A percentile compares a stretch with the other conserved stretches of the same genome.
Evolutionary conservation across 805 yeast species (phyloP).

Genomic region (Brettanomyces bruxellensis): DNA sequence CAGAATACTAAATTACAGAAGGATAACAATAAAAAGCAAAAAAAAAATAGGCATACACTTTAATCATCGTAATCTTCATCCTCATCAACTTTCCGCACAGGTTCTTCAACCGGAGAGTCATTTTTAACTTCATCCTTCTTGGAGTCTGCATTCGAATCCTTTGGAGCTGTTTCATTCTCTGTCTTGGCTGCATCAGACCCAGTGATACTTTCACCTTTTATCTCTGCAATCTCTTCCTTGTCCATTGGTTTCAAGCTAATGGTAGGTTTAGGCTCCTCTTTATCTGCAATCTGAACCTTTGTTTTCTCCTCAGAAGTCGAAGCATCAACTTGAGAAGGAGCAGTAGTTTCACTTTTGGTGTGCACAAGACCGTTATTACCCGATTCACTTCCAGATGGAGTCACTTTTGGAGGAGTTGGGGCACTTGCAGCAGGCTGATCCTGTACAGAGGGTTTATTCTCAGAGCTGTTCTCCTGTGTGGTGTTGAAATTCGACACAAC

Average conservation of each 20-base stretch:
- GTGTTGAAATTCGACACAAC: no score
- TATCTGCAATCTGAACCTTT: background rate
- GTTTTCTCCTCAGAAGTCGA: background rate
- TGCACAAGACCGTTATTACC: no score
- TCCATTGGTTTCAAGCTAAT: constrained; percentile 4
- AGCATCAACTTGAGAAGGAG: background rate
- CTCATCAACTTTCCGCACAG: constrained; percentile 5
- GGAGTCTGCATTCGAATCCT: background rate
- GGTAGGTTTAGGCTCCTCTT: background rate
- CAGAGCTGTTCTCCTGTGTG: no score
- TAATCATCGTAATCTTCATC: constrained; percentile 3
- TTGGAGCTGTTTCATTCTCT: background rate
- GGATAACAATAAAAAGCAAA: no score
- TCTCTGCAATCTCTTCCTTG: constrained; percentile 2
- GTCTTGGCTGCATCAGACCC: background rate
- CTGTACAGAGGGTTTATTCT: no score
- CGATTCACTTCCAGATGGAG: no score
- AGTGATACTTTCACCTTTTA: background rate
- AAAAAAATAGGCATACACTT: background rate
- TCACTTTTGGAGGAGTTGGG: no score
- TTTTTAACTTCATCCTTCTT: background rate
- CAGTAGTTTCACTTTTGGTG: background rate
- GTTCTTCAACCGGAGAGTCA: background rate
- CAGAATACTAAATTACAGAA: no score
- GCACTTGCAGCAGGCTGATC: no score